phyloP scores from a whole-genome alignment of 306 rosid species.

The Elaeagnus macrophylla region DNA sequence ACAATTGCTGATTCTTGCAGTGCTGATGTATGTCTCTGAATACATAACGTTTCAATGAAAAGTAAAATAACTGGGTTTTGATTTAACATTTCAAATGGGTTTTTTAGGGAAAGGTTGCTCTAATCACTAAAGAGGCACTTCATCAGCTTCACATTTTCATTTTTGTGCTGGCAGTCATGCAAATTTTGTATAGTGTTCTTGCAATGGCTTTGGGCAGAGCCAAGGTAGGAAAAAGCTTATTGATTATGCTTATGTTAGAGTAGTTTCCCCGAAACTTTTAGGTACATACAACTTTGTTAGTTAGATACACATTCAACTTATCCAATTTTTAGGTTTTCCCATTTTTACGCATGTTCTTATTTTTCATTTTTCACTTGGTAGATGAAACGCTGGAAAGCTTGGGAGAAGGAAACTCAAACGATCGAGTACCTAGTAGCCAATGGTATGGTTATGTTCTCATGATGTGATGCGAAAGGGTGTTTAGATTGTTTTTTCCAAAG shows the following conservation, averaged over 20 bases:
- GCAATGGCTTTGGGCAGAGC: constrained; percentile 33
- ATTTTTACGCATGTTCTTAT: background rate
- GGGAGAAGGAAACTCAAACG: constrained; percentile 40
- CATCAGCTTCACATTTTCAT: constrained; percentile 35
- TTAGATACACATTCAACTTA: no score
- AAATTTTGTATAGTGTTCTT: constrained; percentile 27
- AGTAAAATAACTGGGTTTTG: background rate
- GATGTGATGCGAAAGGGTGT: background rate
- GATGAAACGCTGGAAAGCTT: constrained; percentile 35
- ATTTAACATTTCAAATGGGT: background rate
- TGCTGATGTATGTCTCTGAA: constrained; percentile 1
- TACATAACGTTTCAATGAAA: background rate
- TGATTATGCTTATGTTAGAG: background rate
- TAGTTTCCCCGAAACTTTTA: background rate
- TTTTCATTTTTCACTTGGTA: background rate
- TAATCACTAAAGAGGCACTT: constrained; percentile 23
- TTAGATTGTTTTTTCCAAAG: no score
- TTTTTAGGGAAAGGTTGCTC: constrained; percentile 33
- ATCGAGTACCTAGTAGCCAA: constrained; percentile 34
- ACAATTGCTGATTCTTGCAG: constrained; percentile 20
- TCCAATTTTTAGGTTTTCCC: no score
- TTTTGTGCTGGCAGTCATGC: constrained; percentile 32
- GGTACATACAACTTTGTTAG: background rate
- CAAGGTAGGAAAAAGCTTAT: constrained; percentile 17
- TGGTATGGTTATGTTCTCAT: constrained; percentile 17